Evolutionary conservation across 306 rosid genomes (phyloP).

Genomic region (Pterocarpus santalinus): DNA sequence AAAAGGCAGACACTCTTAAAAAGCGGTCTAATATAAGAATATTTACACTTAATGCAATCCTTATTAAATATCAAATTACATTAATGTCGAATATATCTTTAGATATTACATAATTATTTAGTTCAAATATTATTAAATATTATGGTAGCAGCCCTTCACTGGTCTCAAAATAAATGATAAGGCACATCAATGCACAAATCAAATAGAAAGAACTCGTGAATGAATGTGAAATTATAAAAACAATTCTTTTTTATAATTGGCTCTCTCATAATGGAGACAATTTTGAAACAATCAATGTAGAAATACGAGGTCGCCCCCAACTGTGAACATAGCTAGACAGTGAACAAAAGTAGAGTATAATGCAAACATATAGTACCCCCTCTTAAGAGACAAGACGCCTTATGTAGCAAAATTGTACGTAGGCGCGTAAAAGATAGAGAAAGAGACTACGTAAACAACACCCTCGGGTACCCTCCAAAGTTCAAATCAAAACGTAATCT

Average conservation of each 20-base stretch:
- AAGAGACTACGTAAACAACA: not conserved
- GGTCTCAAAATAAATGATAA: too few relatives aligned
- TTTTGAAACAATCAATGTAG: slow-evolving; percentile 19
- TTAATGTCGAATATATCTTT: too few relatives aligned
- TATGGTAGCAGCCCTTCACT: too few relatives aligned
- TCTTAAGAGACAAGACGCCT: slow-evolving; percentile 56
- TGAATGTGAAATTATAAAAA: not conserved
- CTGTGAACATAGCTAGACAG: not conserved
- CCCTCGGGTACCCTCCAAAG: not conserved
- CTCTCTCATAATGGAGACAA: slow-evolving; percentile 33
- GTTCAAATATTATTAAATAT: too few relatives aligned
- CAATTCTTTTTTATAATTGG: not conserved
- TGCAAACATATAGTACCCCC: slow-evolving; percentile 34
- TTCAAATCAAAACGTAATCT: slow-evolving; percentile 33
- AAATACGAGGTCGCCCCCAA: not conserved
- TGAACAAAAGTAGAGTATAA: slow-evolving; percentile 24
- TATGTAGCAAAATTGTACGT: slow-evolving; percentile 28
- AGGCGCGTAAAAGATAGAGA: not conserved
- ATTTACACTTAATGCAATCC: too few relatives aligned
- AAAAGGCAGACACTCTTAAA: too few relatives aligned
- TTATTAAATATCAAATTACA: too few relatives aligned
- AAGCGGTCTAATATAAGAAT: too few relatives aligned
- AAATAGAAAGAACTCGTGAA: not conserved
- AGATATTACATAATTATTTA: too few relatives aligned
- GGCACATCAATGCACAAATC: too few relatives aligned